A percentile compares a stretch with the other conserved stretches of the same genome.
Conservation (phyloP, 306 rosid genomes). For the Mimosa bimucronata region DNA sequence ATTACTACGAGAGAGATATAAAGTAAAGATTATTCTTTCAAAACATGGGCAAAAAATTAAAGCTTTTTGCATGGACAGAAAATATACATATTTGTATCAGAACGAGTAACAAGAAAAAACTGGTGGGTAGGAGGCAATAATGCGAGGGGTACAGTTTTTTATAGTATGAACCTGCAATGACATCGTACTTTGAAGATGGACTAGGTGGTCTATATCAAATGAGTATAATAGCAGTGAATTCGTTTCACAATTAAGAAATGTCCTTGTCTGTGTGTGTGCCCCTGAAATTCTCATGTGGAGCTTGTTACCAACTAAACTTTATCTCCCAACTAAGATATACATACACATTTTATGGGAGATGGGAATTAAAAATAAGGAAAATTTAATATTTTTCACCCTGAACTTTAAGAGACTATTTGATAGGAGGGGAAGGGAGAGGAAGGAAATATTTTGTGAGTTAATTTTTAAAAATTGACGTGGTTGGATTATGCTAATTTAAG, state of each 20-base stretch:
- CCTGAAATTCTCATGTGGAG: constrained; percentile 9
- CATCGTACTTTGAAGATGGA: constrained; percentile 5
- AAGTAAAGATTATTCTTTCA: neutral
- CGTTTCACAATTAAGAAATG: constrained; percentile 14
- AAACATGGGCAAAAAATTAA: neutral
- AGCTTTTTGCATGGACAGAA: neutral
- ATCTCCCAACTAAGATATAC: constrained; percentile 2
- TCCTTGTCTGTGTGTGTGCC: neutral
- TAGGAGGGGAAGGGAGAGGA: no score
- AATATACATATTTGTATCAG: neutral
- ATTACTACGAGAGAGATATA: neutral
- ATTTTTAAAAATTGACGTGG: no score
- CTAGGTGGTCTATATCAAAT: constrained; percentile 5
- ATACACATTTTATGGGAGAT: neutral
- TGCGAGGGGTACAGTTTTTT: neutral
- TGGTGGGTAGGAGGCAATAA: neutral
- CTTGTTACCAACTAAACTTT: neutral
- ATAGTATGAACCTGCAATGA: neutral
- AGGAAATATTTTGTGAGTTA: no score
- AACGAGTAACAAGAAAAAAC: constrained; percentile 4
- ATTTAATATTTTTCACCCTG: no score
- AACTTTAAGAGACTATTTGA: no score
- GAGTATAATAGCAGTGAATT: neutral
- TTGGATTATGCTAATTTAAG: no score
- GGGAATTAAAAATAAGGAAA: no score